These are phyloP conservation scores for Aspergillus pseudotamarii DNA, from an alignment of 2,329 filamentous ascomycete genomes.

Conservation along the genomic window DNA sequence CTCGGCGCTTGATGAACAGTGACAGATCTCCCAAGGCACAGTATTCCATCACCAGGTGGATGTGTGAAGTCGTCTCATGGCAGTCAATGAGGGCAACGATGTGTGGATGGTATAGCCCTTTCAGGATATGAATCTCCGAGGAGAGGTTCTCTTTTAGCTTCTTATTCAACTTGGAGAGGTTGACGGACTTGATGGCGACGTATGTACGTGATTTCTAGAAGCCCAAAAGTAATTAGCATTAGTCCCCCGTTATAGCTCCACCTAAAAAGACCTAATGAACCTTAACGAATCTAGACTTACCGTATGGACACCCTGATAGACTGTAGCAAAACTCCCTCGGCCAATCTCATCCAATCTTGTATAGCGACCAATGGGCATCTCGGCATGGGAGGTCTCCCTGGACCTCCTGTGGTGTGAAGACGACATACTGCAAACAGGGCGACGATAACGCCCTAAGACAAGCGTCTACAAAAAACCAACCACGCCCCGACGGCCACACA, in stretches of 20 bases:
- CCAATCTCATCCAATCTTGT: conserved; percentile 86
- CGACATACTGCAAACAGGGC: conserved; percentile 43
- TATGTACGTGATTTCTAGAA: conserved; percentile 73
- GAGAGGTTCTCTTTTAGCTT: conserved; percentile 97
- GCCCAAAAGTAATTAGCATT: neutral
- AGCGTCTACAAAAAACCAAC: conserved; percentile 18
- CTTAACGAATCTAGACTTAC: conserved; percentile 53
- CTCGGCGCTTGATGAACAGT: conserved; percentile 92
- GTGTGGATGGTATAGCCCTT: conserved; percentile 90
- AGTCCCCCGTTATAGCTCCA: neutral
- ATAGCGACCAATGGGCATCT: conserved; percentile 70
- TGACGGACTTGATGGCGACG: conserved; percentile 96
- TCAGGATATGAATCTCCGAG: conserved; percentile 92
- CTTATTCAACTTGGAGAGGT: conserved; percentile 84
- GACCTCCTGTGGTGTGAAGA: conserved; percentile 46
- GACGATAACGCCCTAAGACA: conserved; percentile 21
- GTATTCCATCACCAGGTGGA: conserved; percentile 98
- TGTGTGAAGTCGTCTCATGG: conserved; percentile 81
- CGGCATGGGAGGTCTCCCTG: conserved; percentile 34
- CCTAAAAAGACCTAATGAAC: neutral
- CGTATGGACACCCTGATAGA: conserved; percentile 84
- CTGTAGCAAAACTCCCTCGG: conserved; percentile 95
- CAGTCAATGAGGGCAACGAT: conserved; percentile 96
- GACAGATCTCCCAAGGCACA: conserved; percentile 94
- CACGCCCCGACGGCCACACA: conserved; percentile 35